phyloP scores from a whole-genome alignment of 176 grass and related monocot genomes.

The Triticum timopheevii region DNA sequence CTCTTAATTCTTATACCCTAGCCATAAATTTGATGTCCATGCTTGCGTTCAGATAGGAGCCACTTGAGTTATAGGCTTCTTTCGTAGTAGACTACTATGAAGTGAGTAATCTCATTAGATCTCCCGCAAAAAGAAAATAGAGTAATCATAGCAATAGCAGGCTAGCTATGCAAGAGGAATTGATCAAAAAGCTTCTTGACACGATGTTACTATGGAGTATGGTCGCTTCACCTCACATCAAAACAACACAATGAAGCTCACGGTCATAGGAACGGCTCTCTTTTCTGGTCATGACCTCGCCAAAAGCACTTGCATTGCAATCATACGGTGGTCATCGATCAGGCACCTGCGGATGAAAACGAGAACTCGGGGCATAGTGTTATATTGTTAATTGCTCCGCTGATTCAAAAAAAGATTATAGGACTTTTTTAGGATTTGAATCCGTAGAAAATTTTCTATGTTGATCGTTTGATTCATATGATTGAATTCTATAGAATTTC shows the following conservation, averaged over 20 bases:
- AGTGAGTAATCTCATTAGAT: neutral
- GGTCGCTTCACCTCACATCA: conserved; percentile 14
- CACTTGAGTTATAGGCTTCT: too few species aligned
- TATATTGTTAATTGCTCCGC: neutral
- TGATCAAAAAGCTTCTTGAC: neutral
- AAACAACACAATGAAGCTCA: neutral
- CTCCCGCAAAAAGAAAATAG: neutral
- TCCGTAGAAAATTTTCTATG: too few species aligned
- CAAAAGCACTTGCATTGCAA: conserved; percentile 2
- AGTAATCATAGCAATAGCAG: neutral
- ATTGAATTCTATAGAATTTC: too few species aligned
- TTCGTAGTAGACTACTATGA: neutral
- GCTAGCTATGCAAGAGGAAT: neutral
- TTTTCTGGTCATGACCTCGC: conserved; percentile 19
- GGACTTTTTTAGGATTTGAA: too few species aligned
- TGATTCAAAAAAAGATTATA: too few species aligned
- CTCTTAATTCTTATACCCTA: too few species aligned
- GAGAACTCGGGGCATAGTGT: neutral
- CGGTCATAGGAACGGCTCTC: neutral
- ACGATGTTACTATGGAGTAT: conserved; percentile 11
- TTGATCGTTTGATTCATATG: too few species aligned
- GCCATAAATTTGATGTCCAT: too few species aligned
- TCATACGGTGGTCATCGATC: conserved; percentile 19
- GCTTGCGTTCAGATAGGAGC: too few species aligned
- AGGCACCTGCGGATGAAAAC: neutral